Evolutionary conservation across 106 monocot species (phyloP).

Genomic region (Dioscorea zingiberensis): DNA sequence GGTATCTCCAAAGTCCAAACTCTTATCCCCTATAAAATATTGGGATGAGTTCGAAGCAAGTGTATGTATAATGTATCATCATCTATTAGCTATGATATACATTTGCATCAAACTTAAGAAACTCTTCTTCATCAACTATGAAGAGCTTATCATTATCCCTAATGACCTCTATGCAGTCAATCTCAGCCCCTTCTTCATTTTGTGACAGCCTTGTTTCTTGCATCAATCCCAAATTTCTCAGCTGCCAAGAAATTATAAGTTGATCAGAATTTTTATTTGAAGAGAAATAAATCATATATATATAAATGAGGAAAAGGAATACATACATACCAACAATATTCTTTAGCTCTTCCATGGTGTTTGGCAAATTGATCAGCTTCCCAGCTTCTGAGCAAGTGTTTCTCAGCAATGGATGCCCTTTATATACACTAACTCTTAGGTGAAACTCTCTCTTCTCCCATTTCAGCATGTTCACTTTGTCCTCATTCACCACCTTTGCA

Average conservation of each 20-base stretch:
- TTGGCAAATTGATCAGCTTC: constrained; percentile 66
- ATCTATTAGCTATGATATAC: background rate
- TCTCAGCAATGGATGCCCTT: constrained; percentile 57
- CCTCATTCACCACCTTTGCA: constrained; percentile 3
- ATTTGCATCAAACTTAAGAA: constrained; percentile 4
- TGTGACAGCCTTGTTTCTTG: constrained; percentile 19
- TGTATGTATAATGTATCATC: too few relatives aligned
- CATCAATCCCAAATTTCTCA: constrained; percentile 44
- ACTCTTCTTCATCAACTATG: constrained; percentile 39
- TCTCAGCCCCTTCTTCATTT: constrained; percentile 70
- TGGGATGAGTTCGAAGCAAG: too few relatives aligned
- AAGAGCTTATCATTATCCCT: constrained; percentile 82
- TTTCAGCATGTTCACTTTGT: background rate
- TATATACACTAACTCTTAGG: constrained; percentile 65
- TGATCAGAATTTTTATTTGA: background rate
- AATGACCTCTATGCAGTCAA: constrained; percentile 81
- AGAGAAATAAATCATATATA: background rate
- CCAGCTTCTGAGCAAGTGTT: constrained; percentile 39
- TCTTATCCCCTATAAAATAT: too few relatives aligned
- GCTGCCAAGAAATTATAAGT: constrained; percentile 34
- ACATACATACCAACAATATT: constrained; percentile 47
- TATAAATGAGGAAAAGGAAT: too few relatives aligned
- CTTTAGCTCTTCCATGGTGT: constrained; percentile 70
- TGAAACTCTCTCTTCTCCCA: constrained; percentile 8
- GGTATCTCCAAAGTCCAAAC: too few relatives aligned